Percentiles rank a stretch among this genome's conserved stretches.
phyloP scores from a whole-genome alignment of 768 basidiomycete species.

The Cyclocybe aegerita region DNA sequence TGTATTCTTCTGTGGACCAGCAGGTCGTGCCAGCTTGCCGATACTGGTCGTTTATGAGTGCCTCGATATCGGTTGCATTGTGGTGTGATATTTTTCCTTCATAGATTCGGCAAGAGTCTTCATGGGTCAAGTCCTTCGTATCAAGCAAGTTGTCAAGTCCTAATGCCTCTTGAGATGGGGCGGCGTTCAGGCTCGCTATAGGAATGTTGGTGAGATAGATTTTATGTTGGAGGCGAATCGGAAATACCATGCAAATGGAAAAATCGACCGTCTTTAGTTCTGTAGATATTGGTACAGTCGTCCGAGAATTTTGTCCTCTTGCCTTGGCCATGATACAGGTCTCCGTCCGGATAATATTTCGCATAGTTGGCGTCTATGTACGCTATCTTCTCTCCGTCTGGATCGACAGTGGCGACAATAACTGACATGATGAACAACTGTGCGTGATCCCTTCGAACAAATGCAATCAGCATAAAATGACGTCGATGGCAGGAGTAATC shows the following conservation, averaged over 20 bases:
- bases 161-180: conserved; percentile 6
- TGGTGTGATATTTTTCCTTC: conserved; percentile 10
- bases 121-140: not conserved
- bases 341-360: conserved; percentile 16
- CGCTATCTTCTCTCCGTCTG: conserved; percentile 9
- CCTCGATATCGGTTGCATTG: conserved; percentile 14
- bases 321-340: conserved; percentile 7
- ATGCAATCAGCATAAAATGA: not conserved
- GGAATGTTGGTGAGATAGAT: not conserved
- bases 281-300: conserved; percentile 24
- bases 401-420: conserved; percentile 12
- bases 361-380: not conserved
- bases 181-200: conserved; percentile 16
- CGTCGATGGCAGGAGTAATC: not conserved
- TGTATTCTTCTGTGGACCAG: conserved; percentile 19
- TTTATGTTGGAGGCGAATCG: not conserved
- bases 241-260: conserved; percentile 22
- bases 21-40: conserved; percentile 25
- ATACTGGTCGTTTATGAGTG: conserved; percentile 19
- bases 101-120: conserved; percentile 9
- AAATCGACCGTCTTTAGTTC: conserved; percentile 22
- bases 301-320: not conserved
- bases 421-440: conserved; percentile 18
- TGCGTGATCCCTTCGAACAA: conserved; percentile 17
- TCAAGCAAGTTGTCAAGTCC: not conserved